Evolutionary conservation across 2,329 filamentous ascomycete genomes (phyloP), one percentile per base, ranked within the genome.

Genomic region (Epichloe uncinata): DNA sequence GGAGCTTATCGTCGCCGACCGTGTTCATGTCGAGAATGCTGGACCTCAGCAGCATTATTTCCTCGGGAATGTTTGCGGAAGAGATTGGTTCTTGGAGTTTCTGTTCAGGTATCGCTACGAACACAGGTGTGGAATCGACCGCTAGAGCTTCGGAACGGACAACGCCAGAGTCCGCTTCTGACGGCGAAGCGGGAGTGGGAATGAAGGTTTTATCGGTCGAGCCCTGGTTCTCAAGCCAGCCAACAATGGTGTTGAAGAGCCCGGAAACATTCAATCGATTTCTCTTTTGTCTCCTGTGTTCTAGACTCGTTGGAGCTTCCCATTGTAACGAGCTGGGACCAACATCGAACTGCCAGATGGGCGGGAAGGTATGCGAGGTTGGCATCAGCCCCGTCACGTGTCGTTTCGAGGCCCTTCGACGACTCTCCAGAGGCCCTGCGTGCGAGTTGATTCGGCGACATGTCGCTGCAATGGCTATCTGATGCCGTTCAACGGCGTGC

Each of bases 371-470:
- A 4, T 60, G 58, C 20, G 69, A 60, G 8, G 66, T 58, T 26
- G 72, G 67, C 49, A 73, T 64, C 51, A 77, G 61, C 47, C 70
- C 75, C 18, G 72, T 74, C 69, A 80, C 77, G 47, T 70, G 71
- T 49, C 77, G 71, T 59, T 70, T 78, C 36, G 75, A 74, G 18
- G 73, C 57, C 6, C 77, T 70, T 33, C 73, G 74, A 33, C 74
- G 71, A 57, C 69, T 72, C 62, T 81, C 78, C 54, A 81, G 66
- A 1, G 77, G 76, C 0, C 77, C 77, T 0, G 73, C 72, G 6
- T 72, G 66, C 26, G 71, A 74, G 57, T 66, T 69, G 12, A 71
- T 53, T 33, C 52, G 56, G 45, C 69, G 62, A 26, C 54, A 53
- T 4, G 58, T 47, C 12, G 51, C 49, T 5, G 51, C 15, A n/a